Evolutionary conservation across 1,284 basidiomycete species (phyloP).

Genomic region (Cronartium quercuum): DNA sequence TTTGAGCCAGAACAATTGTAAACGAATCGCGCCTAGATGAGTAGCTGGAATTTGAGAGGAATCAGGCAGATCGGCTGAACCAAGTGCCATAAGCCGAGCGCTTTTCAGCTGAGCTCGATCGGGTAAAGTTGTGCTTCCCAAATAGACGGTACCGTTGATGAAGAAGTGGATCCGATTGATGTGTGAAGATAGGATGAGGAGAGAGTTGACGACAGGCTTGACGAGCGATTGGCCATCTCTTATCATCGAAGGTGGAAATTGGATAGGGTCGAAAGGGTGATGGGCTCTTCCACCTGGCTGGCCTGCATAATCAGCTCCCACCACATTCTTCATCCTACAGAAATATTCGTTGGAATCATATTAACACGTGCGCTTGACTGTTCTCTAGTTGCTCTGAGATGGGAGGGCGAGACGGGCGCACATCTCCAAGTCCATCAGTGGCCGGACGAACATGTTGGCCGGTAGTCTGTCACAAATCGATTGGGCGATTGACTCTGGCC

Average conservation of each 20-base stretch:
- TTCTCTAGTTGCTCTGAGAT: background rate
- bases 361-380: background rate
- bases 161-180: conserved; percentile 21
- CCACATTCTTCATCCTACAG: conserved; percentile 8
- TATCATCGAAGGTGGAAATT: conserved; percentile 23
- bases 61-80: background rate
- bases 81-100: conserved; percentile 12
- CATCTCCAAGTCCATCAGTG: conserved; percentile 22
- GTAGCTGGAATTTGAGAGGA: background rate
- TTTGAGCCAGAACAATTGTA: conserved; percentile 18
- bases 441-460: conserved; percentile 8
- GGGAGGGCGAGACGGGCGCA: background rate
- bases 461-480: conserved; percentile 20
- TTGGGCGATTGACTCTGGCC: conserved; percentile 3
- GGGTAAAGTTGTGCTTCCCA: conserved; percentile 21
- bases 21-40: conserved; percentile 9
- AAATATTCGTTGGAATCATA: background rate
- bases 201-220: conserved; percentile 2
- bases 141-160: conserved; percentile 19
- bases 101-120: conserved; percentile 5
- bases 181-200: conserved; percentile 30
- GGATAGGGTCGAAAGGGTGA: conserved; percentile 9
- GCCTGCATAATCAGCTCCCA: conserved; percentile 20
- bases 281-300: background rate
- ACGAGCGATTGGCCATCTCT: conserved; percentile 2